Percentiles rank a stretch among this genome's conserved stretches.
Conservation (phyloP, 192 early-diverging fungal species). For the Coemansia asiatica region DNA sequence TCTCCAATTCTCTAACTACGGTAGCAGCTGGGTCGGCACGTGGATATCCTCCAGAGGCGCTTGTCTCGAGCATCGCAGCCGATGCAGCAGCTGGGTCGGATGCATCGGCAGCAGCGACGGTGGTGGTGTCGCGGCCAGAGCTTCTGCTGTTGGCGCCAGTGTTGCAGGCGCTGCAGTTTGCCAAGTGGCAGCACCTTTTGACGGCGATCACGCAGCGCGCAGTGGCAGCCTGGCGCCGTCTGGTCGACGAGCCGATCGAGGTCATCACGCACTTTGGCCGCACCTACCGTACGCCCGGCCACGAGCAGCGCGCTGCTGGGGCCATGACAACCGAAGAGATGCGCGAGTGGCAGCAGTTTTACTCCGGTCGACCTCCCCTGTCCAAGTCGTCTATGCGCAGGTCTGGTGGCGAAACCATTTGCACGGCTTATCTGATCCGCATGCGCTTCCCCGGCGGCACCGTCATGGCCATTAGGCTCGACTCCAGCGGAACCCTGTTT, state of each 20-base stretch:
- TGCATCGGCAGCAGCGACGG: background rate
- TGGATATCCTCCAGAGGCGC: constrained; percentile 24
- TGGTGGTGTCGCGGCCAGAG: constrained; percentile 24
- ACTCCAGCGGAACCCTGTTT: constrained; percentile 23
- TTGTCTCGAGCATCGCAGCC: background rate
- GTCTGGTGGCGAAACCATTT: background rate
- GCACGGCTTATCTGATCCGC: constrained; percentile 32
- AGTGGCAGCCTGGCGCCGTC: constrained; percentile 40
- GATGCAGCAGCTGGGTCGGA: background rate
- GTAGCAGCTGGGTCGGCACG: background rate
- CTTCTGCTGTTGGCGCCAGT: constrained; percentile 41
- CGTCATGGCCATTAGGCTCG: constrained; percentile 42
- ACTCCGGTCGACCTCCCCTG: background rate
- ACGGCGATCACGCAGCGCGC: constrained; percentile 26
- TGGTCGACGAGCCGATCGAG: constrained; percentile 52
- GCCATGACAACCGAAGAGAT: constrained; percentile 1
- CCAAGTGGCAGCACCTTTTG: constrained; percentile 45
- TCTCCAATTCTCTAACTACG: background rate
- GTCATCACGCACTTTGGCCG: constrained; percentile 43
- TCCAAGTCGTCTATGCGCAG: background rate
- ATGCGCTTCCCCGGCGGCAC: constrained; percentile 52
- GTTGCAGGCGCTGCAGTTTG: constrained; percentile 46
- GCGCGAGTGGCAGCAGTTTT: constrained; percentile 8
- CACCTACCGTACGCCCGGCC: constrained; percentile 17
- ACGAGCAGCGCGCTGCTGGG: background rate